Evolutionary conservation across 2,329 filamentous ascomycete species (phyloP).

Genomic region (Didymella lethalis): DNA sequence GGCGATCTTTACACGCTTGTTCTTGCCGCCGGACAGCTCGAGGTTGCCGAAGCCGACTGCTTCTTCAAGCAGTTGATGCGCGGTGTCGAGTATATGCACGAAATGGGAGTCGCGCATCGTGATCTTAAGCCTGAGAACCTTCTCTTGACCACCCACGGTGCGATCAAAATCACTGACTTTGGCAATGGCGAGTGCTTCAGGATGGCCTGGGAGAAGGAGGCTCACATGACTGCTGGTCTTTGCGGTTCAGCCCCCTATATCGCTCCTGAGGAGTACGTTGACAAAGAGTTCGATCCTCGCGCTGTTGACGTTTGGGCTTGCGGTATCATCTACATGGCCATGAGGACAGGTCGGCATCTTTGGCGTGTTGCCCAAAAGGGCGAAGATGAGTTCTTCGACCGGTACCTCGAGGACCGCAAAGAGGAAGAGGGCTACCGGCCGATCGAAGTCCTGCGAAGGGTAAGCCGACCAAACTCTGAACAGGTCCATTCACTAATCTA

Average conservation of each 20-base stretch:
- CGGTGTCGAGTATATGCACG: constrained; percentile 97
- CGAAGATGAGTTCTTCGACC: constrained; percentile 95
- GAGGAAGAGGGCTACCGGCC: constrained; percentile 96
- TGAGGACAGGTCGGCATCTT: constrained; percentile 93
- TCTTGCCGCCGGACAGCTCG: constrained; percentile 87
- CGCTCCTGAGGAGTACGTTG: constrained; percentile 92
- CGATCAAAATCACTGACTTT: constrained; percentile 97
- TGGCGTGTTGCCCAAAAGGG: constrained; percentile 98
- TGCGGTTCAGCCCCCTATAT: constrained; percentile 98
- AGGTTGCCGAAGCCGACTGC: constrained; percentile 92
- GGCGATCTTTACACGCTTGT: constrained; percentile 95
- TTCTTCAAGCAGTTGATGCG: constrained; percentile 99
- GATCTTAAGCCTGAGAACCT: constrained; percentile 98
- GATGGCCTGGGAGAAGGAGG: constrained; percentile 98
- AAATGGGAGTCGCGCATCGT: constrained; percentile 98
- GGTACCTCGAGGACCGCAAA: constrained; percentile 89
- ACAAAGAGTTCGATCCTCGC: constrained; percentile 94
- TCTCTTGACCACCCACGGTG: constrained; percentile 88
- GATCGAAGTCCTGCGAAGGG: constrained; percentile 92
- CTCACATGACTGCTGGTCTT: constrained; percentile 96
- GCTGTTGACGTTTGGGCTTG: constrained; percentile 99
- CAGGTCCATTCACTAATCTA: constrained; percentile 27
- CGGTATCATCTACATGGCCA: constrained; percentile 99
- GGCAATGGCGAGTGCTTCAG: constrained; percentile 99
- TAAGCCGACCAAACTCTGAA: constrained; percentile 60